Percentiles rank a stretch among this genome's conserved stretches.
Evolutionary conservation across 1,284 basidiomycete species (phyloP).

Genomic region (Austroboletus novae-zelandiae): DNA sequence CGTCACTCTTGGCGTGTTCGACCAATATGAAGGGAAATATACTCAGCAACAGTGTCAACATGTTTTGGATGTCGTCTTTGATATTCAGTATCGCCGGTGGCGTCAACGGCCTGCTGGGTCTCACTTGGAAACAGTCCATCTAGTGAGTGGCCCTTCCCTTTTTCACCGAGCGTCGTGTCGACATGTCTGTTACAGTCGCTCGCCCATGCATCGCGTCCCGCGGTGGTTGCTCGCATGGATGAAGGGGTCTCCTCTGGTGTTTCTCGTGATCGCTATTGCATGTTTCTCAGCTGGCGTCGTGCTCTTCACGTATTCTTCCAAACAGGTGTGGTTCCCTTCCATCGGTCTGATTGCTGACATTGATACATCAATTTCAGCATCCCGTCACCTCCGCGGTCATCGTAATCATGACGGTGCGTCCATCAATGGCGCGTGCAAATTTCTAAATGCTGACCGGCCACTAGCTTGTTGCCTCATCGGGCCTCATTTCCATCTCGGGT

Average conservation of each 20-base stretch:
- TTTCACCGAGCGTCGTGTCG: neutral
- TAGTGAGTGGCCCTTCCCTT: conserved; percentile 39
- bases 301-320: conserved; percentile 50
- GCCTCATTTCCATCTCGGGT: conserved; percentile 71
- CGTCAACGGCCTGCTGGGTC: conserved; percentile 54
- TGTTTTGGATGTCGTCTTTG: conserved; percentile 59
- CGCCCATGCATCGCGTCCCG: conserved; percentile 52
- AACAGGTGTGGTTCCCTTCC: conserved; percentile 34
- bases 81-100: conserved; percentile 60
- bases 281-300: conserved; percentile 56
- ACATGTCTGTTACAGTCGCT: conserved; percentile 38
- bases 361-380: conserved; percentile 37
- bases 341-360: neutral
- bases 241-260: conserved; percentile 54
- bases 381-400: conserved; percentile 62
- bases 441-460: neutral
- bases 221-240: conserved; percentile 53
- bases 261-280: conserved; percentile 54
- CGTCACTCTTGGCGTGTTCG: conserved; percentile 51
- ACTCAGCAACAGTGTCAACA: conserved; percentile 44
- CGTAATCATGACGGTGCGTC: conserved; percentile 60
- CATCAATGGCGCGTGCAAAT: neutral
- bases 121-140: conserved; percentile 60
- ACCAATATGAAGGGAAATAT: conserved; percentile 21
- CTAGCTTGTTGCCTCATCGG: conserved; percentile 60